Conservation (phyloP, 352 stramenopile species). For the Phytophthora sp. region DNA sequence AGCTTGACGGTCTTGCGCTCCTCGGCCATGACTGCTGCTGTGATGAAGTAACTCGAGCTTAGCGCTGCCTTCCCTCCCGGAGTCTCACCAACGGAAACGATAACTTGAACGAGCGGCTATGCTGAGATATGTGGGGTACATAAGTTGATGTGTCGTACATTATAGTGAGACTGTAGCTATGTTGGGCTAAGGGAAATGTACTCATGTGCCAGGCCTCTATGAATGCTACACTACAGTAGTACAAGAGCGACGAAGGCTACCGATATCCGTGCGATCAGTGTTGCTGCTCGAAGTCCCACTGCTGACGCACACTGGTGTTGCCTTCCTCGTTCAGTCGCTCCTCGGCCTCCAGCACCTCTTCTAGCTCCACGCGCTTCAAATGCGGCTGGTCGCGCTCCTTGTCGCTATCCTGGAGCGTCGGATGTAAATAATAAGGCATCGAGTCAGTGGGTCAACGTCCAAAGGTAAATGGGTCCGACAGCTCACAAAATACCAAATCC, state of each 20-base stretch:
- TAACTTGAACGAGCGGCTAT: slow-evolving; percentile 33
- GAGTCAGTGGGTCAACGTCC: background rate
- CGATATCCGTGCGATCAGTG: slow-evolving; percentile 16
- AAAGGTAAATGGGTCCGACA: background rate
- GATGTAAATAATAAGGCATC: background rate
- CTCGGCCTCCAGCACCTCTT: slow-evolving; percentile 85
- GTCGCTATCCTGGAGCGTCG: slow-evolving; percentile 61
- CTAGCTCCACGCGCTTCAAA: slow-evolving; percentile 79
- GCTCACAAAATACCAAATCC: slow-evolving; percentile 5
- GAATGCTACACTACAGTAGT: background rate
- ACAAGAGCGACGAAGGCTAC: slow-evolving; percentile 6
- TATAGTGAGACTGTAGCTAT: slow-evolving; percentile 10
- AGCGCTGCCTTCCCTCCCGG: slow-evolving; percentile 12
- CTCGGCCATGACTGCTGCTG: slow-evolving; percentile 36
- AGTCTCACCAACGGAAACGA: slow-evolving; percentile 39
- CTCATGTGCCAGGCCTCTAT: background rate
- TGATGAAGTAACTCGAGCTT: slow-evolving; percentile 16
- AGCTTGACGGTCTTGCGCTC: slow-evolving; percentile 63
- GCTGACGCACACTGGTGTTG: slow-evolving; percentile 71
- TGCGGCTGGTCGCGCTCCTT: slow-evolving; percentile 86
- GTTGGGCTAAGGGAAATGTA: background rate
- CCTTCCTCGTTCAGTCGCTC: slow-evolving; percentile 72
- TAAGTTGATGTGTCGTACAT: background rate
- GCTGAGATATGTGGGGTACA: slow-evolving; percentile 8
- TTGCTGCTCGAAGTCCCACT: slow-evolving; percentile 85